Evolutionary conservation across 2,329 filamentous ascomycete genomes (phyloP).

Genomic region (Trichoderma afroharzianum): DNA sequence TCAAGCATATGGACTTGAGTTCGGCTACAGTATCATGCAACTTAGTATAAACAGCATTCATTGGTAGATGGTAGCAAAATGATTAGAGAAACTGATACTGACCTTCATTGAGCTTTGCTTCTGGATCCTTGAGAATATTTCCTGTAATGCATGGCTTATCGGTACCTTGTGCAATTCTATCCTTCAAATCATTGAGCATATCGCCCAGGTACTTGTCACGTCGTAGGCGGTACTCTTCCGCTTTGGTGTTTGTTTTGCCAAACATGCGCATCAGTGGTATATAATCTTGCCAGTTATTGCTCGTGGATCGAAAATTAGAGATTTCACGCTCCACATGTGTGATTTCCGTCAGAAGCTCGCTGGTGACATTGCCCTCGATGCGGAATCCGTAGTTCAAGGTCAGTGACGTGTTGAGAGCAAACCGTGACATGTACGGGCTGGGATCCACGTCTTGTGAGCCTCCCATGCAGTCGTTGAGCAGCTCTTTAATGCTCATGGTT

Average conservation of each 20-base stretch:
- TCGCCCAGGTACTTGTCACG: slow-evolving; percentile 66
- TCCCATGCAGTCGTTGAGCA: slow-evolving; percentile 60
- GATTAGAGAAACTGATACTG: not conserved
- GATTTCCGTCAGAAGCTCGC: slow-evolving; percentile 68
- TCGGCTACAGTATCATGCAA: slow-evolving; percentile 50
- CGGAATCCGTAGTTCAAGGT: slow-evolving; percentile 78
- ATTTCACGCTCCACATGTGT: slow-evolving; percentile 71
- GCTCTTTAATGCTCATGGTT: slow-evolving; percentile 66
- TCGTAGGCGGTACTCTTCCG: slow-evolving; percentile 62
- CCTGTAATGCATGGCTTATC: slow-evolving; percentile 42
- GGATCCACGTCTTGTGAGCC: slow-evolving; percentile 66
- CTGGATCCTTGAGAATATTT: slow-evolving; percentile 53
- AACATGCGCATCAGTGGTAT: slow-evolving; percentile 69
- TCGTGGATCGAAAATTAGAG: slow-evolving; percentile 72
- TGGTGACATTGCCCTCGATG: slow-evolving; percentile 66
- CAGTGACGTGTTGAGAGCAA: slow-evolving; percentile 71
- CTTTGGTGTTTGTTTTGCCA: slow-evolving; percentile 58
- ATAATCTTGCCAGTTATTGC: slow-evolving; percentile 83
- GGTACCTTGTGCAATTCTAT: slow-evolving; percentile 37
- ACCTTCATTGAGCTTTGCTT: slow-evolving; percentile 40
- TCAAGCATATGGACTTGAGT: slow-evolving; percentile 75
- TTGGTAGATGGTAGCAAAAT: not conserved
- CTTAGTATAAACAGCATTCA: not conserved
- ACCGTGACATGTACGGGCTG: slow-evolving; percentile 69
- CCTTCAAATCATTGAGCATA: slow-evolving; percentile 56